Base-by-base conservation (phyloP, 2,329 filamentous ascomycete species). In the Fusarium nematophilum region DNA sequence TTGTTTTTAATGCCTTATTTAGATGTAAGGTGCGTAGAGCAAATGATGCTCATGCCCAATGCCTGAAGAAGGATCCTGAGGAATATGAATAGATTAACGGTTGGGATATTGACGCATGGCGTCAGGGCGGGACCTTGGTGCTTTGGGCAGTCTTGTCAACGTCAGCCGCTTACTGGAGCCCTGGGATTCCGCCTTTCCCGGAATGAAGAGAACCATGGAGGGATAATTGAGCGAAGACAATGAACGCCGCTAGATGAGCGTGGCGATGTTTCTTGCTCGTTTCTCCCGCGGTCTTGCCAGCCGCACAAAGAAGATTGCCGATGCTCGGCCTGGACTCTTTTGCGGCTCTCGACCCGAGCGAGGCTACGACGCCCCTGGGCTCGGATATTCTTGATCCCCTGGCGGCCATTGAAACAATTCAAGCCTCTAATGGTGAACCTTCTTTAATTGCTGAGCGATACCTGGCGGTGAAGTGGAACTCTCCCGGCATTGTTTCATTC, bases 391-490 rank as follows among this genome's bases (percentile, higher is more conserved):
- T 38, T 14, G 33, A 38, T 27, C 23, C 14, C 17, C n/a, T n/a
- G 33, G 8, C 11, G 14, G 44, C 8, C 18, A 10, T 44, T 37
- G 42, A 52, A 44, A 46, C 18, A 52, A 46, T 30, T 18, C 31
- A 46, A 21, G 15, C 42, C 36, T 39, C 23, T 27, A 40, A 34
- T 30, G 26, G 15, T 21, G 49, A 46, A 23, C 9, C 43, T 15
- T 34, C 31, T 46, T 21, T n/a, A n/a, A n/a, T 34, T 38, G 13
- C 27, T 29, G 14, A 21, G 29, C n/a, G 39, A 31, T 18, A 3
- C 17, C 48, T 56, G 47, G 55, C 59, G 56, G 59, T 62, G 51
- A 27, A 55, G 49, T 60, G 53, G 45, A 47, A 58, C 49, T 31
- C 15, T 58, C 27, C 21, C 36, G 30, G 30, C 30, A 47, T 37